Percentiles rank a stretch among this genome's conserved stretches.
phyloP scores from a whole-genome alignment of 257 asterid species.

The Linaria vulgaris region DNA sequence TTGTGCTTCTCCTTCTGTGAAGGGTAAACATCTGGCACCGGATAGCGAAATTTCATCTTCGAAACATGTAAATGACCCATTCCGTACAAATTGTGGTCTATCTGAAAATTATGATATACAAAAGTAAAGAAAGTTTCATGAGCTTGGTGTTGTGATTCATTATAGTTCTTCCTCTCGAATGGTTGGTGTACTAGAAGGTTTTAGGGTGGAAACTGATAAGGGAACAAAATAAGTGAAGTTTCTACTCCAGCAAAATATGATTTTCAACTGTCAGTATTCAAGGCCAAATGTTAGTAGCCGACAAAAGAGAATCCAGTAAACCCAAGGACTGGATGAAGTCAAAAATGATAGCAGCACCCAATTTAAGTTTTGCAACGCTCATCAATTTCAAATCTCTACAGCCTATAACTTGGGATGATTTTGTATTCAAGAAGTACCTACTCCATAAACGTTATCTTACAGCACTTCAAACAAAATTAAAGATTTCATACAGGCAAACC shows the following conservation, averaged over 20 bases:
- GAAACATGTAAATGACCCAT: slow-evolving; percentile 91
- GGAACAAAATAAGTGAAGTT: slow-evolving; percentile 1
- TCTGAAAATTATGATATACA: slow-evolving; percentile 46
- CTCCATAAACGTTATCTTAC: no score
- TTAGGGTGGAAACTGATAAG: not conserved
- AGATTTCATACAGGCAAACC: no score
- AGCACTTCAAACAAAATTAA: no score
- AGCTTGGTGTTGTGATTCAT: slow-evolving; percentile 9
- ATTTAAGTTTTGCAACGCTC: no score
- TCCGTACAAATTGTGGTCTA: slow-evolving; percentile 89
- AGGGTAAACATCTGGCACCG: slow-evolving; percentile 65
- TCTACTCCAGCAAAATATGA: slow-evolving; percentile 11
- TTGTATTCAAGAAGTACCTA: no score
- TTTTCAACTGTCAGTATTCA: slow-evolving; percentile 6
- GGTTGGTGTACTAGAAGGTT: not conserved
- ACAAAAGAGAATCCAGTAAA: not conserved
- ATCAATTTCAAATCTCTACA: no score
- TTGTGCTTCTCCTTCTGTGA: slow-evolving; percentile 36
- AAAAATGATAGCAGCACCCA: no score
- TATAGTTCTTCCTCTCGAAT: not conserved
- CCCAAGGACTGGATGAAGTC: not conserved
- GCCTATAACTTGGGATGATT: no score
- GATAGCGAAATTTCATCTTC: slow-evolving; percentile 79
- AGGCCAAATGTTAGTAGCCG: not conserved
- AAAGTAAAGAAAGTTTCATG: not conserved